Conservation (phyloP, 768 basidiomycete species). For the Phanerochaete sordida region DNA sequence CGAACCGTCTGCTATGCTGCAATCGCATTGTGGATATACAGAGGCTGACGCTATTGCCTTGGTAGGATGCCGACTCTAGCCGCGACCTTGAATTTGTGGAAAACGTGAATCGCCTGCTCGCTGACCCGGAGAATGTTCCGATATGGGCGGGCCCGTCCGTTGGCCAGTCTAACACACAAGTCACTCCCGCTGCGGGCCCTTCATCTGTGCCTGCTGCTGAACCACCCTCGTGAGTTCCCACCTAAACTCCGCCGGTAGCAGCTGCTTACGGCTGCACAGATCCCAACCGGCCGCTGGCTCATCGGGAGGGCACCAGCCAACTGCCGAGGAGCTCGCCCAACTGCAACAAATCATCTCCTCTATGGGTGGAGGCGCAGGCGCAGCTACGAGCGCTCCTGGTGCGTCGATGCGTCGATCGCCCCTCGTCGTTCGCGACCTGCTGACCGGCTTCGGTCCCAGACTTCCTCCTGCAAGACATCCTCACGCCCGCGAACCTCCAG, state of each 20-base stretch:
- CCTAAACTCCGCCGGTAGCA: neutral
- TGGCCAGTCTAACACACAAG: conserved; percentile 33
- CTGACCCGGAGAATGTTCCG: conserved; percentile 59
- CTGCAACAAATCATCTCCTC: conserved; percentile 49
- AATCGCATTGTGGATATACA: too few relatives aligned
- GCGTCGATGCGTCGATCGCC: conserved; percentile 24
- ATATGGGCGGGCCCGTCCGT: conserved; percentile 45
- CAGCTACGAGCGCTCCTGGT: conserved; percentile 26
- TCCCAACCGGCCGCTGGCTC: conserved; percentile 6
- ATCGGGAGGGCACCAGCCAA: conserved; percentile 22
- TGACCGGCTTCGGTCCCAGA: conserved; percentile 34
- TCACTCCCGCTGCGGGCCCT: conserved; percentile 28
- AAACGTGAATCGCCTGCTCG: conserved; percentile 68
- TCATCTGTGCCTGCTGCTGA: neutral
- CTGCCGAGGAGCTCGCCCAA: conserved; percentile 65
- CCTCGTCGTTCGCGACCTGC: neutral
- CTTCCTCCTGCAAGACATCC: conserved; percentile 67
- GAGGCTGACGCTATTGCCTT: neutral
- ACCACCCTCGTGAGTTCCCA: neutral
- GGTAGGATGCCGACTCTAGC: conserved; percentile 60
- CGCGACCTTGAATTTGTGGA: conserved; percentile 71
- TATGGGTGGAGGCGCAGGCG: conserved; percentile 12
- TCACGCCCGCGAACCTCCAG: conserved; percentile 68
- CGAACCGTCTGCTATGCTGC: too few relatives aligned
- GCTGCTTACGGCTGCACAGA: neutral